Evolutionary conservation across 768 basidiomycete genomes (phyloP), one percentile per base, ranked within the genome.

Genomic region (Trametes meyenii): DNA sequence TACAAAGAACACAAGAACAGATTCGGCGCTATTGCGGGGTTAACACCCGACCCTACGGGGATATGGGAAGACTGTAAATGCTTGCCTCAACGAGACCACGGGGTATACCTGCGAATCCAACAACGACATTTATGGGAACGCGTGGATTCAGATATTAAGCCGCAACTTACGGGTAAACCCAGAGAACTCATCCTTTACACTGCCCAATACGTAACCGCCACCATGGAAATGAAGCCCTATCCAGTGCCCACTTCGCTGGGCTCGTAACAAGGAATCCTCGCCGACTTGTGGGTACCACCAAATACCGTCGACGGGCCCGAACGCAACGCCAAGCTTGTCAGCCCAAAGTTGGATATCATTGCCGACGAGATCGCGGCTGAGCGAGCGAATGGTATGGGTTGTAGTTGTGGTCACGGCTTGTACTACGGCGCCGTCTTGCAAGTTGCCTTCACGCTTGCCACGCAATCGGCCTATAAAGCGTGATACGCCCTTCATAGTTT

Each of bases 201-300:
- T 60, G 16, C 62, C 62, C 1, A 64, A 17, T 10, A 51, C 33
- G n/a, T 64, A 64, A 3, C 53, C 53, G 21, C 62, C 62, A n/a
- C 62, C 62, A 26, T 64, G 62, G n/a, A 64, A 55, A 3, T 64
- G 52, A 42, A 64, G 44, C 19, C 58, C 62, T 2, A 64, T 52
- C n/a, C 17, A 39, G 29, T 50, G 48, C 4, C 14, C 26, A 11
- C 46, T 19, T 6, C 17, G 45, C 3, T 24, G 48, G 13, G 26
- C 50, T 12, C 38, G 19, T 23, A 24, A 35, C 1, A 58, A 11
- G 1, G n/a, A n/a, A n/a, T n/a, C n/a, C n/a, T 46, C 38, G 4
- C 6, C 11, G 21, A 46, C 26, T 11, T 24, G 7, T 8, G 17
- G 42, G 7, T 50, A 36, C 57, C 57, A 63, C 62, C 62, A 63